Base-by-base conservation (phyloP, 2,329 filamentous ascomycete genomes). In the Penicillium rolfsii region DNA sequence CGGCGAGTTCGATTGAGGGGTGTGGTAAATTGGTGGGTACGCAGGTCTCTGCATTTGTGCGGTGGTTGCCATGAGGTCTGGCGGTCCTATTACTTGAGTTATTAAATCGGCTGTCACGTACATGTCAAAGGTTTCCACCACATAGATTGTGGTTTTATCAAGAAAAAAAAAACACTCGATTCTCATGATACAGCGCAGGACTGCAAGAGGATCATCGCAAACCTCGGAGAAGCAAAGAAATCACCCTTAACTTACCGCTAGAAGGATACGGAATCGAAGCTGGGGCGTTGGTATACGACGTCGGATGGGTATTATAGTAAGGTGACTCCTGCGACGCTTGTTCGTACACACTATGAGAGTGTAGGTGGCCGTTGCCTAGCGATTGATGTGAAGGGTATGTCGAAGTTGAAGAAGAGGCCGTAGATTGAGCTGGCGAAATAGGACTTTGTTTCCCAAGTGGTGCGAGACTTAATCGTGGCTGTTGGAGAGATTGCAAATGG, bases 1-100 rank as follows among this genome's bases (percentile, higher is more conserved):
- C 52, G 94, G 94, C 58, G 94, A 97, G 78, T 94, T 96, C 59
- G 93, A 96, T 80, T 97, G 93, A 58, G 93, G 93, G 19, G 93
- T 96, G 77, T 97, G 91, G 76, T 97, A 97, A 74, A 97, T 96
- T 62, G 92, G 91, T 69, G 93, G 93, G 76, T 96, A 97, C 50
- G 52, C 11, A 30, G 82, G 85, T 70, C 87, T 83, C 75, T 86
- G 87, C 84, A 89, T 88, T 67, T 86, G 85, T 69, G 86, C 83
- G 68, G 86, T 74, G 64, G 79, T 82, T 64, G 87, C 86, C 87
- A 89, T 89, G 72, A 84, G 81, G 74, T 88, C 86, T 74, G 88
- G 87, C 77, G 89, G 87, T 78, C 91, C 90, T 91, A 87, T 84
- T 8, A 33, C 74, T 61, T 48, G 53, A 22, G 43, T 82, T 80